Conservation (phyloP, 2,329 filamentous ascomycete genomes). For the Corynespora cassiicola region DNA sequence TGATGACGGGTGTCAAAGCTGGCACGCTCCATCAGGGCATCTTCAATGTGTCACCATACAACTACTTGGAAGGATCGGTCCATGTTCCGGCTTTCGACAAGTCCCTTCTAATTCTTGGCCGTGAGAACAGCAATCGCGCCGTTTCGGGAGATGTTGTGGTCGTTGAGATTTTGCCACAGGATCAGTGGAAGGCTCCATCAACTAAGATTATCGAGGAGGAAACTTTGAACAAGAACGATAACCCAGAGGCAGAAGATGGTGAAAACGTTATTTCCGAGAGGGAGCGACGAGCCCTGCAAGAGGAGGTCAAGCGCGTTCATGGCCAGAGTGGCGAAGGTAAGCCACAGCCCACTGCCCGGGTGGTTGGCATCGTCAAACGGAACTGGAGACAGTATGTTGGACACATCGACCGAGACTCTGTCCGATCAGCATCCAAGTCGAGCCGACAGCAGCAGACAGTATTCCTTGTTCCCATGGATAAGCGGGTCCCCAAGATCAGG, state of each 20-base stretch:
- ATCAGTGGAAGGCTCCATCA: conserved; percentile 96
- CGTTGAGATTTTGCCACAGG: conserved; percentile 88
- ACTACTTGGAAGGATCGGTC: conserved; percentile 93
- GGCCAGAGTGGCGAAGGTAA: conserved; percentile 76
- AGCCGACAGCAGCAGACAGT: conserved; percentile 89
- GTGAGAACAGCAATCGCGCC: conserved; percentile 94
- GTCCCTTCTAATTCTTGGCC: conserved; percentile 82
- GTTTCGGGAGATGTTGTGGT: conserved; percentile 93
- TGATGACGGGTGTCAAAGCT: conserved; percentile 91
- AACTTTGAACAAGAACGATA: conserved; percentile 88
- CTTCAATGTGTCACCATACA: conserved; percentile 97
- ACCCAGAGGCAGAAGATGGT: conserved; percentile 79
- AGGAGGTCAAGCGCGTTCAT: conserved; percentile 88
- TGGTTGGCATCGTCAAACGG: conserved; percentile 90
- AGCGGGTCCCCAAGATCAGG: conserved; percentile 94
- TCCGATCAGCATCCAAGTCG: conserved; percentile 74
- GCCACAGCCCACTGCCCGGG: conserved; percentile 87
- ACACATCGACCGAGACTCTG: conserved; percentile 87
- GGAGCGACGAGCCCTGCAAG: conserved; percentile 85
- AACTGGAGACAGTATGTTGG: conserved; percentile 99
- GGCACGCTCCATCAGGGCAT: conserved; percentile 91
- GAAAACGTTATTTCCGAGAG: conserved; percentile 83
- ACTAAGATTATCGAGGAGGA: conserved; percentile 97
- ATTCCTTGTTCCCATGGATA: conserved; percentile 97
- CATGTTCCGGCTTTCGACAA: conserved; percentile 91